A percentile compares a stretch with the other conserved stretches of the same genome.
phyloP scores from a whole-genome alignment of 2,329 filamentous ascomycete genomes.

The Delphinella strobiligena region DNA sequence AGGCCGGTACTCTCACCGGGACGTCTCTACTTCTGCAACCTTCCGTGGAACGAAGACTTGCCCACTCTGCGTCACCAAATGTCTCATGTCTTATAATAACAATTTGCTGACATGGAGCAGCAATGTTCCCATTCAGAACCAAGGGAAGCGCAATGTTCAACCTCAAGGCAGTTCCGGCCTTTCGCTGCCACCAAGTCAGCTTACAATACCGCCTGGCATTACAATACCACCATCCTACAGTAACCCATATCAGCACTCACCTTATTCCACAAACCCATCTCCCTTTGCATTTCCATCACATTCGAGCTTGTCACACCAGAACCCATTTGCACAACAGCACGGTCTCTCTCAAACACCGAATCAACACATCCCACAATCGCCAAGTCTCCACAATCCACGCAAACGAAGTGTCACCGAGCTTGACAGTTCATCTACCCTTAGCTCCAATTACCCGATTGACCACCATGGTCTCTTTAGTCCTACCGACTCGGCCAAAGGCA shows the following conservation, averaged over 20 bases:
- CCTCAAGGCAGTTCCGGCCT: conserved; percentile 3
- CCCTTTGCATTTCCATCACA: conserved; percentile 13
- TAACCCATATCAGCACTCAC: conserved; percentile 16
- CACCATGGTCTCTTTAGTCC: conserved; percentile 13
- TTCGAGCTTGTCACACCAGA: conserved; percentile 11
- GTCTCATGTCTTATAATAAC: not conserved
- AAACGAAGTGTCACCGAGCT: conserved; percentile 26
- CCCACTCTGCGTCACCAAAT: not conserved
- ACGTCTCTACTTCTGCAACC: not conserved
- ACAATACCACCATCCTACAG: conserved; percentile 7
- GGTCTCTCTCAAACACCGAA: conserved; percentile 26
- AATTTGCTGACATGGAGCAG: not conserved
- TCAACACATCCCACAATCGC: conserved; percentile 19
- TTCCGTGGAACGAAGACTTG: not conserved
- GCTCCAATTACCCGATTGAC: conserved; percentile 18
- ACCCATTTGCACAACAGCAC: conserved; percentile 30
- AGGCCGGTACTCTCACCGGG: not conserved
- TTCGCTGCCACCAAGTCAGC: conserved; percentile 5
- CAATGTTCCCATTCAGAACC: not conserved
- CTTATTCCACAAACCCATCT: conserved; percentile 26
- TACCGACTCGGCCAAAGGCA: conserved; percentile 8
- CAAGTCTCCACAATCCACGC: conserved; percentile 16
- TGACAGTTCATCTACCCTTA: conserved; percentile 15
- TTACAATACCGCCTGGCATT: conserved; percentile 4
- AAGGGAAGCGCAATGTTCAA: conserved; percentile 7